Evolutionary conservation across 768 basidiomycete species (phyloP), one percentile per base, ranked within the genome.

Genomic region (Leucosporidium creatinivorum): DNA sequence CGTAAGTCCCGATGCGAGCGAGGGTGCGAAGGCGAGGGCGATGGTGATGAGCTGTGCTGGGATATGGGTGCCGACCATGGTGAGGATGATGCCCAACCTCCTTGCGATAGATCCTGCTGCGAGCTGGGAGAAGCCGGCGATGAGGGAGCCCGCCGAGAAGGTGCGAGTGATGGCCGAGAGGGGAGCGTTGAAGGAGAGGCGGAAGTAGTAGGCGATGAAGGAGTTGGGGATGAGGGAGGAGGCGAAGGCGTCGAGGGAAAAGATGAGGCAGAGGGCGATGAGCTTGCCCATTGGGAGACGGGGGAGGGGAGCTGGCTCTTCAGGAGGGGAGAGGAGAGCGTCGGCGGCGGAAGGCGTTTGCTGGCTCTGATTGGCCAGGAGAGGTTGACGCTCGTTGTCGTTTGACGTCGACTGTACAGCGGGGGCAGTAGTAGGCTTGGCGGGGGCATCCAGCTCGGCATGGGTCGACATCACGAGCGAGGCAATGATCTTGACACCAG

Each of bases 31-130:
- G 1, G 56, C 69, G 15, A 70, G 47, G 0, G 33, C 39, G 55
- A 61, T 61, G 12, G 69, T 70, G 26, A 70, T 30, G 36, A 67
- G 10, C 51, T 70, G 69, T 19, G 69, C 69, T 2, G 69, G 62
- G 48, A 60, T 63, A 28, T 70, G 69, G 2, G 69, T 70, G 10
- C 58, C 62, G n/a, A 70, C 69, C 69, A 70, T 70, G 0, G 69
- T 70, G 4, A 26, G 25, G 30, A 70, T 66, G 55, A 67, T 58
- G 0, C 69, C 69, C 15, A 52, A 23, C 12, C 69, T 54, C 39
- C 61, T 67, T 1, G 58, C 21, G 51, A 70, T 64, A 0, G 58
- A 52, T 7, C 60, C 62, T 2, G 69, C 69, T 0, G 47, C 33
- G 13, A 70, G 60, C 25, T 70, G 69, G 13, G 39, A 49, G 50